A percentile compares a stretch with the other conserved stretches of the same genome.
These are phyloP conservation scores for Cystobasidiaceae sp. DNA, from an alignment of 1,284 basidiomycete genomes.

Conservation along the genomic window DNA sequence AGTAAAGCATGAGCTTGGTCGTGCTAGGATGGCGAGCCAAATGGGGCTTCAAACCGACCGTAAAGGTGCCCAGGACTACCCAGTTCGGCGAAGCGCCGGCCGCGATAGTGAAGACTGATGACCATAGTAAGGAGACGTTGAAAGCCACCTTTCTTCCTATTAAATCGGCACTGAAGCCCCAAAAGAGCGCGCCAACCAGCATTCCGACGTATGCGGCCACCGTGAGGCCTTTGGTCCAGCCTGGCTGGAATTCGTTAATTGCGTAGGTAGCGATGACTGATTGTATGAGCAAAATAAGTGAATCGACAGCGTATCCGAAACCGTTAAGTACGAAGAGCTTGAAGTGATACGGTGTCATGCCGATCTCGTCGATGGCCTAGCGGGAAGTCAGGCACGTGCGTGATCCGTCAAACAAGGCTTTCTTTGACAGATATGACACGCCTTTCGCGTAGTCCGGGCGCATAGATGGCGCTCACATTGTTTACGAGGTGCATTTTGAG, in stretches of 20 bases:
- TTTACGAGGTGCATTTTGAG: background rate
- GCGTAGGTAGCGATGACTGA: background rate
- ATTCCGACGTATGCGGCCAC: background rate
- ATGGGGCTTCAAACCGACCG: too few species aligned
- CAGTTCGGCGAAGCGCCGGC: slow-evolving; percentile 7
- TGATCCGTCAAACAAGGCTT: background rate
- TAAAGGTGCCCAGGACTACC: background rate
- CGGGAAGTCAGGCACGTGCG: background rate
- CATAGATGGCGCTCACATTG: background rate
- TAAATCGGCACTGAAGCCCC: background rate
- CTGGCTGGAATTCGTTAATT: background rate
- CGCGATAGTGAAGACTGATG: background rate
- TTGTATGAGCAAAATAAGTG: background rate
- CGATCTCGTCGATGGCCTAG: background rate
- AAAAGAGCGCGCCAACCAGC: background rate
- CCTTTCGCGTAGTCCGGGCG: background rate
- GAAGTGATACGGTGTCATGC: background rate
- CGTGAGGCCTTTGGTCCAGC: background rate
- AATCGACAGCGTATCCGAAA: background rate
- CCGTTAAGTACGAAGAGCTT: background rate
- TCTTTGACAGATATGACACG: background rate
- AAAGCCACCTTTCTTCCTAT: slow-evolving; percentile 3
- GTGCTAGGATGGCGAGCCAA: too few species aligned
- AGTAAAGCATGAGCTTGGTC: too few species aligned
- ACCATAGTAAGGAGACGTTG: slow-evolving; percentile 29